These are phyloP conservation scores for Trichosanthes truncata DNA, from an alignment of 306 rosid species.

Conservation along the genomic window DNA sequence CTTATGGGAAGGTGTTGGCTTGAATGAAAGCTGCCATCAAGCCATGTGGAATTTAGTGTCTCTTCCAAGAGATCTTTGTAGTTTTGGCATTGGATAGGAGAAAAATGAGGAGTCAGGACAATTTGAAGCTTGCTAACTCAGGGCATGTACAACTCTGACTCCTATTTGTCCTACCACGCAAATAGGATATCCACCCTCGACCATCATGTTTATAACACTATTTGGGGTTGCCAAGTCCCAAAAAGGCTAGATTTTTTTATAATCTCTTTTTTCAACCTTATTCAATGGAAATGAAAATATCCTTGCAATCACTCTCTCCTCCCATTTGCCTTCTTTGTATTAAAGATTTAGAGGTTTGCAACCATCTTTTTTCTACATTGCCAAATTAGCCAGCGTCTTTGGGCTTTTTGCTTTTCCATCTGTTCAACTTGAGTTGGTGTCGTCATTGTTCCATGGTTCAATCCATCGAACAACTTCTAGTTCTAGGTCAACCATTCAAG, in stretches of 20 bases:
- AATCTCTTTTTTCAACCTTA: neutral
- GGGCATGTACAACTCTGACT: neutral
- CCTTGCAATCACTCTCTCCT: neutral
- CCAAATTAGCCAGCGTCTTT: neutral
- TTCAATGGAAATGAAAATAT: neutral
- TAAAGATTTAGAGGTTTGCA: neutral
- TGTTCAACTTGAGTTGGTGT: neutral
- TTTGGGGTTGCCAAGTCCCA: neutral
- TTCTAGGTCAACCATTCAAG: neutral
- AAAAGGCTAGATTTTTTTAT: neutral
- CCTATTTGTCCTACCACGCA: neutral
- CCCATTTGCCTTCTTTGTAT: neutral
- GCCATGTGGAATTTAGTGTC: neutral
- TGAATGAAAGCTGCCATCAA: neutral
- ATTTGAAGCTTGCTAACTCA: neutral
- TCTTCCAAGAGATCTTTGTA: neutral
- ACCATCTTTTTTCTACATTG: neutral
- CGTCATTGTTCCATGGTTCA: neutral
- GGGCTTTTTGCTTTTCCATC: neutral
- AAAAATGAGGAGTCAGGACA: neutral
- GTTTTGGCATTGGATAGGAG: neutral
- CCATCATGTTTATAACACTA: too few relatives aligned
- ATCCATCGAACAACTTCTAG: neutral
- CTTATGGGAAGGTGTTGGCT: neutral
- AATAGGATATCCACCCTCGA: neutral